Evolutionary conservation across 2,329 filamentous ascomycete genomes (phyloP).

Genomic region (Colletotrichum sp.): DNA sequence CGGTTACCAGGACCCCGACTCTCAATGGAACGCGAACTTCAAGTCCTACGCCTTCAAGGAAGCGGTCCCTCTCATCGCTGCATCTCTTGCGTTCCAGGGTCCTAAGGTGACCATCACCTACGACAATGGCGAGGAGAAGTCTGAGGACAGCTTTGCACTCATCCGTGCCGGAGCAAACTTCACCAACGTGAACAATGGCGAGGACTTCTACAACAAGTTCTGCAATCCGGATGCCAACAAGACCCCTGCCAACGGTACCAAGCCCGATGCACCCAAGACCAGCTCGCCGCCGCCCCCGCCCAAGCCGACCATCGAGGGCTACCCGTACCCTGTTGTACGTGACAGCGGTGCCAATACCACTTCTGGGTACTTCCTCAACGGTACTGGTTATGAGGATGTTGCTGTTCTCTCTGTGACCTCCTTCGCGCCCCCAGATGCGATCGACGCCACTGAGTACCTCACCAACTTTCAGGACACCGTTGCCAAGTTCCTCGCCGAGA

Average conservation of each 20-base stretch:
- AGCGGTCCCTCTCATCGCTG: slow-evolving; percentile 24
- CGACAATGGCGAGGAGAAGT: slow-evolving; percentile 33
- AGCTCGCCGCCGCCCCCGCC: not conserved
- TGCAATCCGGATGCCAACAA: slow-evolving; percentile 29
- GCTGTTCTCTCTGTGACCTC: slow-evolving; percentile 33
- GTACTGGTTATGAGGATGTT: slow-evolving; percentile 36
- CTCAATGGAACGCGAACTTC: slow-evolving; percentile 49
- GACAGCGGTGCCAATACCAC: slow-evolving; percentile 31
- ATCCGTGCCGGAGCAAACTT: slow-evolving; percentile 31
- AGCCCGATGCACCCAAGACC: not conserved
- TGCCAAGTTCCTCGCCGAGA: slow-evolving; percentile 26
- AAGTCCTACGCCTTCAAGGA: slow-evolving; percentile 29
- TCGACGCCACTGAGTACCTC: slow-evolving; percentile 27
- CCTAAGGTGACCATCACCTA: slow-evolving; percentile 35
- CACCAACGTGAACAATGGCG: slow-evolving; percentile 33
- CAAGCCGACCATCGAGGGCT: slow-evolving; percentile 25
- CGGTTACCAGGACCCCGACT: slow-evolving; percentile 60
- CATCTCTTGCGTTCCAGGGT: slow-evolving; percentile 30
- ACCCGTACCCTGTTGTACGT: slow-evolving; percentile 34
- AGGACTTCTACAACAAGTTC: slow-evolving; percentile 39
- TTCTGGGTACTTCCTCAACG: slow-evolving; percentile 39
- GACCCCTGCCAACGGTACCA: slow-evolving; percentile 3
- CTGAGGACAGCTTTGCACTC: slow-evolving; percentile 28
- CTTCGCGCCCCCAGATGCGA: slow-evolving; percentile 26
- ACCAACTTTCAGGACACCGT: slow-evolving; percentile 35